Evolutionary conservation across 768 basidiomycete genomes (phyloP), one percentile per base, ranked within the genome.

Genomic region (Pleurotus sapidus): DNA sequence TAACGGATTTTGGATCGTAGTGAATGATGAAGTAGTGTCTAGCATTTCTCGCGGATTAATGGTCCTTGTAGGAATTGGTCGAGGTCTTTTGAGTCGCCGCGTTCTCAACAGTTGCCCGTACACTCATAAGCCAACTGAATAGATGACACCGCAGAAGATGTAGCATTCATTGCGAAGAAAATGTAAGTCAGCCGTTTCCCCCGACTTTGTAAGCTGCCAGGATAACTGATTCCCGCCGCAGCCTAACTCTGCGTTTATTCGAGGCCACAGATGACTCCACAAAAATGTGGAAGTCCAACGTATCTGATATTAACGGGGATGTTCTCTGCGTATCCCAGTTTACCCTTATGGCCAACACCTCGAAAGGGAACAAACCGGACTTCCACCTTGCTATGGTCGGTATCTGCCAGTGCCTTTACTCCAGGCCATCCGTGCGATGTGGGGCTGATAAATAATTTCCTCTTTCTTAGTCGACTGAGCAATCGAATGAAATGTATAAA

Each of bases 301-400:
- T 98, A 48, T 90, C 86, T 71, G 95, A 98, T 61, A 83, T 97
- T 20, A 82, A 84, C 20, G 95, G 94, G 45, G 94, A 96, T 51
- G 81, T 99, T 11, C 82, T 98, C 3, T 98, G 95, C 64, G 93
- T 95, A 14, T 95, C 95, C 1, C 96, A 98, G 64, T 96, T 97
- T 69, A 95, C 95, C 1, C 79, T 99, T 24, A 71, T 95, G 67
- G 91, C 94, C 20, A 88, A 89, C 58, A 93, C 93, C 15, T 77
- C 80, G 53, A 97, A 97, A 70, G 93, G 93, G 24, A 90, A 79
- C 67, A 93, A 95, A 66, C 91, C 91, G 12, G 94, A 97, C 70
- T 98, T 98, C 64, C 95, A 95, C 71, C 82, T 82, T 17, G 91
- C 95, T 5, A 97, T 97, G 94, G 94, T 93, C 56, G 17, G 82